These are phyloP conservation scores for Hortaea sp. DNA, from an alignment of 2,329 filamentous ascomycete genomes.

Conservation along the genomic window DNA sequence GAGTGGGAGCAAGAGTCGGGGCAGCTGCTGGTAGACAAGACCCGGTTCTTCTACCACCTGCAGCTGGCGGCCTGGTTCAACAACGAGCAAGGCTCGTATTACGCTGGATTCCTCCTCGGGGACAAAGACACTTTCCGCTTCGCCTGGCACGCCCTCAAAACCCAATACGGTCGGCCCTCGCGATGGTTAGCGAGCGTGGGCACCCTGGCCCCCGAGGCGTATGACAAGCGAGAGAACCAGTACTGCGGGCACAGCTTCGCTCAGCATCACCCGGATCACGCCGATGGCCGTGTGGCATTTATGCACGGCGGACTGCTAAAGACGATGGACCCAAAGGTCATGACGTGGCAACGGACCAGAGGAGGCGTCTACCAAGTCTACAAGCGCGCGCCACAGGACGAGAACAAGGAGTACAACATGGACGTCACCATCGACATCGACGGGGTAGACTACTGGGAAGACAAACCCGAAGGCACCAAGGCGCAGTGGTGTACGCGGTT, in stretches of 20 bases:
- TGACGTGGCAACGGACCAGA: conserved; percentile 17
- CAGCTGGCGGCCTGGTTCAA: conserved; percentile 27
- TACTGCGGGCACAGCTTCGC: conserved; percentile 28
- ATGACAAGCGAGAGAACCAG: conserved; percentile 1
- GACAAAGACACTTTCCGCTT: conserved; percentile 30
- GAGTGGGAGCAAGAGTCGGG: conserved; percentile 29
- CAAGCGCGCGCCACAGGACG: conserved; percentile 10
- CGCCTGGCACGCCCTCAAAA: conserved; percentile 28
- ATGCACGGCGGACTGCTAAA: conserved; percentile 26
- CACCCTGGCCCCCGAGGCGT: conserved; percentile 7
- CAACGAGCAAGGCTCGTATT: conserved; percentile 9
- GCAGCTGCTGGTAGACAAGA: conserved; percentile 29
- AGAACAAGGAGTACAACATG: neutral
- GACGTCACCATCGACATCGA: neutral
- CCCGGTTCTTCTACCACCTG: conserved; percentile 28
- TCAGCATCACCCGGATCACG: conserved; percentile 24
- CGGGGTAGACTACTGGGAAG: neutral
- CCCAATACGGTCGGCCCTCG: conserved; percentile 20
- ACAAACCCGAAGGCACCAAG: neutral
- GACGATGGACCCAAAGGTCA: conserved; percentile 14
- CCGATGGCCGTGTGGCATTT: conserved; percentile 18
- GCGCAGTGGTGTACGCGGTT: conserved; percentile 13
- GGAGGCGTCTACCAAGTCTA: conserved; percentile 23
- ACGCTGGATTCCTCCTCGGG: conserved; percentile 24
- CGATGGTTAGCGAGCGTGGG: conserved; percentile 25